Base-by-base conservation (phyloP, 805 yeast genomes). In the Pichia manshurica region DNA sequence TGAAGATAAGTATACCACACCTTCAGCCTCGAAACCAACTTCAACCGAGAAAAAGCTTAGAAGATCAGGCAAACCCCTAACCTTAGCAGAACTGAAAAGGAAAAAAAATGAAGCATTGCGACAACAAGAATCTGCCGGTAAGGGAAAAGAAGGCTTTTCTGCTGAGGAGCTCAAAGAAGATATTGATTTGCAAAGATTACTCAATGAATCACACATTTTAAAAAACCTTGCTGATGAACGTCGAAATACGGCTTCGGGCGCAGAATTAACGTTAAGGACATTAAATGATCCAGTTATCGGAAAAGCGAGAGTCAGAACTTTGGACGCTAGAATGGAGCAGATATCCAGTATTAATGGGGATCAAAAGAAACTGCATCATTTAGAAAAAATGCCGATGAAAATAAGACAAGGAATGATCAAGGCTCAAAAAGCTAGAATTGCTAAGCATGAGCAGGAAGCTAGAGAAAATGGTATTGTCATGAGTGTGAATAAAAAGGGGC, bases 401-500 rank as follows among this genome's bases (percentile, higher is more conserved):
- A 79, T 88, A 72, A 75, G 97, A 47, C 86, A 85, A 60, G 96
- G 96, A 2, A 84, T 90, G 82, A 70, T 87, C 22, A 67, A 71
- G 32, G 74, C 81, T 39, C 76, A 82, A 40, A 65, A 74, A 32
- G 62, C 67, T 19, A 76, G 79, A 53, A 76, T 79, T 17, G 61
- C 68, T 21, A 76, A 76, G 56, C 78, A 72, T 58, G 95, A 87
- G 62, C 69, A 73, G 44, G 89, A 87, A 44, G 97, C 99, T 7
- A 75, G 71, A 52, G 91, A 91, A 17, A 95, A 95, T 5, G 98
- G 98, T 13, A 86, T 91, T 47, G 75, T 93, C n/a, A 69, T 91
- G 38, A 80, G 96, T 3, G 81, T 77, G 57, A 80, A 74, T 23
- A 74, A 72, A 56, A 82, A 81, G 65, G 90, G 88, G 6, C 78